These are phyloP conservation scores for Aureobasidium pullulans DNA, from an alignment of 2,329 filamentous ascomycete species.

Conservation along the genomic window DNA sequence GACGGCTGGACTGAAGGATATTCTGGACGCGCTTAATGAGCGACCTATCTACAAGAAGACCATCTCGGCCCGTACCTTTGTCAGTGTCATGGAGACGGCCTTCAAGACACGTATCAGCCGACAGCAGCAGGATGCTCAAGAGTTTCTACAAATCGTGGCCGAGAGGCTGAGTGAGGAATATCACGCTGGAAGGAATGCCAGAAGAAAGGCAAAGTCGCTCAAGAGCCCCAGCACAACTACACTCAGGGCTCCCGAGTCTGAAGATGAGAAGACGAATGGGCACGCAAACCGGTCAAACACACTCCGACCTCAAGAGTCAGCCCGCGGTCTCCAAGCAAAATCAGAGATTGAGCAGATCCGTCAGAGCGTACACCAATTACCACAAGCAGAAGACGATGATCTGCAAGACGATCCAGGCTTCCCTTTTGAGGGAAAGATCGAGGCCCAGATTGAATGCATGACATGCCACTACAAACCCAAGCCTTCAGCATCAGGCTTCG, in stretches of 20 bases:
- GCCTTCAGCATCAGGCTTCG: constrained; percentile 75
- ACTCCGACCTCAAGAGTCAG: neutral
- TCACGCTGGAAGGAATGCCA: constrained; percentile 70
- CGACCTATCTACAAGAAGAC: constrained; percentile 89
- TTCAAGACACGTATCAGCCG: constrained; percentile 87
- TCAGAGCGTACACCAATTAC: constrained; percentile 4
- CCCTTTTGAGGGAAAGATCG: constrained; percentile 82
- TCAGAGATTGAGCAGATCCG: constrained; percentile 9
- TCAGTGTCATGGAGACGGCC: constrained; percentile 72
- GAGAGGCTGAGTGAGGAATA: constrained; percentile 93
- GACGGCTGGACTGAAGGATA: constrained; percentile 81
- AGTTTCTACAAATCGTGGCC: constrained; percentile 89
- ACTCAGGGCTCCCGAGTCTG: neutral
- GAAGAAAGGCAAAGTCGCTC: constrained; percentile 45
- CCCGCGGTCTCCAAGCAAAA: constrained; percentile 3
- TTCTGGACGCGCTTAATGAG: constrained; percentile 88
- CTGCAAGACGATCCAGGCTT: constrained; percentile 57
- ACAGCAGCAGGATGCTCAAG: constrained; percentile 95
- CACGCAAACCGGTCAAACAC: neutral
- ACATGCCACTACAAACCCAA: constrained; percentile 85
- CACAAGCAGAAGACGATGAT: constrained; percentile 26
- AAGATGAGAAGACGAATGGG: neutral
- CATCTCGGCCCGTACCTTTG: constrained; percentile 79
- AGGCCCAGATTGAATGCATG: constrained; percentile 92
- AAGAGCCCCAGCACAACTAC: constrained; percentile 6